Evolutionary conservation across 1,284 basidiomycete species (phyloP).

Genomic region (Tilletia horrida): DNA sequence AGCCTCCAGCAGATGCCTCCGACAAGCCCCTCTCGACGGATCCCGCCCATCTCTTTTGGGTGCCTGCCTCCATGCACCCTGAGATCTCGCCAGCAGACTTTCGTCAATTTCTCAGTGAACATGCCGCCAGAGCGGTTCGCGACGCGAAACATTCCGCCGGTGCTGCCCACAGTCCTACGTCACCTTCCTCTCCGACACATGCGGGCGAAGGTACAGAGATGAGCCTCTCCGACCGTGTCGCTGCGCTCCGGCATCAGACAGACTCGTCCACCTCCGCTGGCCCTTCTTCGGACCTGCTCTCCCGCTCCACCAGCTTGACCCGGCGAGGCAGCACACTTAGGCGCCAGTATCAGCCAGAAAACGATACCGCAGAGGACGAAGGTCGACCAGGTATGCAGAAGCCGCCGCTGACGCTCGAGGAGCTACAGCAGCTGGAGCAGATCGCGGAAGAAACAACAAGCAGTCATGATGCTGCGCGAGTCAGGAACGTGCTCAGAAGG

Average conservation of each 20-base stretch:
- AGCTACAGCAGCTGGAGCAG: constrained; percentile 86
- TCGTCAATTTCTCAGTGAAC: constrained; percentile 87
- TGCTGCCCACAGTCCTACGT: constrained; percentile 37
- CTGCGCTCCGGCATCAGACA: neutral
- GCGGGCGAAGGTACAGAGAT: neutral
- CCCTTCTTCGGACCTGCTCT: constrained; percentile 21
- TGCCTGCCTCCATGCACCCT: constrained; percentile 89
- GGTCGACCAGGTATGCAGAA: constrained; percentile 38
- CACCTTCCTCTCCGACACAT: neutral
- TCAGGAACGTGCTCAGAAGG: constrained; percentile 76
- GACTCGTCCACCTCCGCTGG: neutral
- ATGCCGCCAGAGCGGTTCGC: constrained; percentile 62
- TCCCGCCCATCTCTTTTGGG: constrained; percentile 78
- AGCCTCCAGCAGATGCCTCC: neutral
- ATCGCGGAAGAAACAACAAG: constrained; percentile 72
- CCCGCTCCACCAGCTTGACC: constrained; percentile 42
- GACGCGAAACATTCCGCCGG: constrained; percentile 27
- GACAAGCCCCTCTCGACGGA: constrained; percentile 29
- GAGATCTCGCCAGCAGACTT: constrained; percentile 97
- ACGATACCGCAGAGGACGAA: constrained; percentile 53
- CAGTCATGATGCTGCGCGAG: constrained; percentile 76
- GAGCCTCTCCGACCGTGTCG: constrained; percentile 13
- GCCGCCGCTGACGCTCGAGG: constrained; percentile 74
- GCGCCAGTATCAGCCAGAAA: constrained; percentile 65
- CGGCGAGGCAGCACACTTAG: constrained; percentile 49